These are phyloP conservation scores for Phytophthora agathidicida DNA, from an alignment of 352 stramenopile genomes.

Conservation along the genomic window DNA sequence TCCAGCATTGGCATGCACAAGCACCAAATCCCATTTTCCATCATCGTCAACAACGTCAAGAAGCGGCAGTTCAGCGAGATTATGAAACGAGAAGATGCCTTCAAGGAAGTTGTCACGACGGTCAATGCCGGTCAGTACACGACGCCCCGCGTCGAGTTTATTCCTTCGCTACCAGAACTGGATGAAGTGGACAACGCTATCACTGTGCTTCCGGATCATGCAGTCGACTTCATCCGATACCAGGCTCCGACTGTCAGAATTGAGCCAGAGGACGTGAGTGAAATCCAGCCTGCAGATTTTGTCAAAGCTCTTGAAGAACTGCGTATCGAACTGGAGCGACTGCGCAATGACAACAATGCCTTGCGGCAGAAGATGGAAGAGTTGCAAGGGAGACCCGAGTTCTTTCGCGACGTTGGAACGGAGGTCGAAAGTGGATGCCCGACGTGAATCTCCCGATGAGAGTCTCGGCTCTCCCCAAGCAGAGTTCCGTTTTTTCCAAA, in stretches of 20 bases:
- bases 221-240: background rate
- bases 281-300: slow-evolving; percentile 1
- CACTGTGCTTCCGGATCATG: slow-evolving; percentile 2
- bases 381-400: background rate
- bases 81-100: slow-evolving; percentile 5
- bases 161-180: slow-evolving; percentile 16
- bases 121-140: slow-evolving; percentile 11
- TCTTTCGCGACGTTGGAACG: background rate
- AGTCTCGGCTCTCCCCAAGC: too few species aligned
- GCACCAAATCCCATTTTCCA: slow-evolving; percentile 11
- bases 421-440: background rate
- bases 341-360: background rate
- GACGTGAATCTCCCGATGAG: too few species aligned
- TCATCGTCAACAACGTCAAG: slow-evolving; percentile 29
- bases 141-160: slow-evolving; percentile 12
- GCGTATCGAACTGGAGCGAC: background rate
- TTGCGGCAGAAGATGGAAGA: background rate
- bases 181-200: slow-evolving; percentile 14
- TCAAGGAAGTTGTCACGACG: slow-evolving; percentile 11
- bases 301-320: background rate
- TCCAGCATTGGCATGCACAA: slow-evolving; percentile 17
- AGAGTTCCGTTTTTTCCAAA: too few species aligned
- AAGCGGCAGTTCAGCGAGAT: slow-evolving; percentile 18
- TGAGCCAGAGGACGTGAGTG: background rate
- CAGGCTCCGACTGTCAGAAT: background rate